Evolutionary conservation across 176 grass and related monocot genomes (phyloP), one percentile per base, ranked within the genome.

Genomic region (Puya raimondii): DNA sequence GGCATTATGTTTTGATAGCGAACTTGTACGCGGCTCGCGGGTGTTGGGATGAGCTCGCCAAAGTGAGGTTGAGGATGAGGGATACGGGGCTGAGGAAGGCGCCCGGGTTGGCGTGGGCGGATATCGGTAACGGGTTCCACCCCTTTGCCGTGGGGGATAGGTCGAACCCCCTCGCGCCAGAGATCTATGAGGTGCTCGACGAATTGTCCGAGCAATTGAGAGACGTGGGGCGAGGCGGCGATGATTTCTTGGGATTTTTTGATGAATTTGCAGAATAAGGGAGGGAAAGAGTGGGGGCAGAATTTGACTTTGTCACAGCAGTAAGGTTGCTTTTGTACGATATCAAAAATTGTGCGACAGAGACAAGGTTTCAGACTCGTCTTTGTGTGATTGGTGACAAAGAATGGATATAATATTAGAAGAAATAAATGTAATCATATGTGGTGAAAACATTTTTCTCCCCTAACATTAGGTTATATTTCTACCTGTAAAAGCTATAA

Each of bases 1-100:
- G 87, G 9, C 83, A 90, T 70, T 90, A 90, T 75, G 73, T 90
- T 70, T 72, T 90, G 70, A 78, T 90, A 79, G 87, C 87, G 54
- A 90, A 90, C 70, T 80, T 86, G 83, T 83, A 90, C 72, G 87
- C 87, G 59, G 69, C 87, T 65, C 80, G 80, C 48, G 77, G 80
- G 49, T 90, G 83, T 71, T 86, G 83, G 87, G 77, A 86, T 52
- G 83, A 90, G 48, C 76, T 90, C 68, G 87, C 83, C 50, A 83
- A 50, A 65, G 73, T 90, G 11, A 90, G 87, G 67, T 86, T 71
- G 66, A 23, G 81, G 15, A 90, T 90, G 83, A 78, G 87, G 23
- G 69, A 90, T 26, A 63, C 74, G 56, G 80, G 87, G 77, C 77
- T 86, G 14, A 85, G 16, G 3, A 90, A 90, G 78, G 77, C 80